A percentile compares a stretch with the other conserved stretches of the same genome.
These are phyloP conservation scores for Tardiomyces depauwii DNA, from an alignment of 1,139 yeast genomes.

Conservation along the genomic window DNA sequence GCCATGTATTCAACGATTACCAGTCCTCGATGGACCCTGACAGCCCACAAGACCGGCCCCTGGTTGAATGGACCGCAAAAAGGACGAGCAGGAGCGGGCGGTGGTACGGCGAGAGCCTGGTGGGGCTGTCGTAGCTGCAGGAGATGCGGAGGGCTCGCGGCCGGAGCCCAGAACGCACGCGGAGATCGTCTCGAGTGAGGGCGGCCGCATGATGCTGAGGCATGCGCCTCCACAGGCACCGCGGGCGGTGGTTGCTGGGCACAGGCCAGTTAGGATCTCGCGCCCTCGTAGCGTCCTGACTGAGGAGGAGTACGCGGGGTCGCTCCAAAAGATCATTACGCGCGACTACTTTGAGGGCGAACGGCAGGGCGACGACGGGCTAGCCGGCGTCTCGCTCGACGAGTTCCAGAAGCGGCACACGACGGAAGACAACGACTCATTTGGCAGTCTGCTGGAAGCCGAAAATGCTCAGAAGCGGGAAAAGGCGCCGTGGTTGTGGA, in stretches of 20 bases:
- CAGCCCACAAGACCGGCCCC: no score
- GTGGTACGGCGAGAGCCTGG: no score
- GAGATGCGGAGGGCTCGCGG: no score
- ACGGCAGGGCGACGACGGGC: not conserved
- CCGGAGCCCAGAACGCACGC: not conserved
- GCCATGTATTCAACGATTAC: no score
- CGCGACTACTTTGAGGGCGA: conserved; percentile 21
- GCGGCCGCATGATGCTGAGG: not conserved
- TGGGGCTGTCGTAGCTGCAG: no score
- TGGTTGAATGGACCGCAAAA: no score
- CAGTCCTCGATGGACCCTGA: no score
- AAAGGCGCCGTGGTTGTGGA: conserved; percentile 18
- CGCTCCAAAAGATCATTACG: conserved; percentile 18
- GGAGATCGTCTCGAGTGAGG: not conserved
- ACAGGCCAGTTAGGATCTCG: not conserved
- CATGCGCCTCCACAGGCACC: not conserved
- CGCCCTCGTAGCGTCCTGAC: conserved; percentile 15
- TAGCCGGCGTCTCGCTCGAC: not conserved
- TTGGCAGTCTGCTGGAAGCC: conserved; percentile 16
- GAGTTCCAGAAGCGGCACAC: conserved; percentile 21
- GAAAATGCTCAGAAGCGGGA: conserved; percentile 12
- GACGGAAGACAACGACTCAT: conserved; percentile 26
- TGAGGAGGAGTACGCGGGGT: conserved; percentile 20
- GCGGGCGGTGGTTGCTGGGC: not conserved
- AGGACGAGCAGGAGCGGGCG: no score